These are phyloP conservation scores for Rhododendron ferrugineum DNA, from an alignment of 148 eudicot genomes.

Conservation along the genomic window DNA sequence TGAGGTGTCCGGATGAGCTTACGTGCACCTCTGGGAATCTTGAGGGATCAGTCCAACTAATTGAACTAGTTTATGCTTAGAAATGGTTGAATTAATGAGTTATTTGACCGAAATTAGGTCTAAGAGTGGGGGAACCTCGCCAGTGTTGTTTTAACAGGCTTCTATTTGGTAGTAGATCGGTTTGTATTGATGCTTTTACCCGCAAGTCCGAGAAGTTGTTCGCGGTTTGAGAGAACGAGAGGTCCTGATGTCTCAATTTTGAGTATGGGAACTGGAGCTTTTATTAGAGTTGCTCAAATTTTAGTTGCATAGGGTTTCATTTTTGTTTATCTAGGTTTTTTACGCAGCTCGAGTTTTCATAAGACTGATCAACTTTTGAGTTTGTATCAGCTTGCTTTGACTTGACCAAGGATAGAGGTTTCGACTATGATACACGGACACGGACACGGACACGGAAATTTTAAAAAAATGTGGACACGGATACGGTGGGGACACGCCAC, in stretches of 20 bases:
- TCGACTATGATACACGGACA: too few relatives aligned
- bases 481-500: too few relatives aligned
- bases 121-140: not conserved
- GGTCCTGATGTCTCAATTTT: not conserved
- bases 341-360: not conserved
- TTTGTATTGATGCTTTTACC: not conserved
- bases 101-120: not conserved
- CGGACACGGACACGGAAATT: too few relatives aligned
- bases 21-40: not conserved
- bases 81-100: not conserved
- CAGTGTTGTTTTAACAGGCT: not conserved
- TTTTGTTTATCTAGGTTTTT: not conserved
- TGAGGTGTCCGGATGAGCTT: not conserved
- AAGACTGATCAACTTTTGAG: not conserved
- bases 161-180: not conserved
- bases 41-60: not conserved
- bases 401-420: not conserved
- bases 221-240: not conserved
- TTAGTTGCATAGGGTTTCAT: not conserved
- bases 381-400: not conserved
- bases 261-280: not conserved
- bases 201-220: not conserved
- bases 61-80: not conserved
- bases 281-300: not conserved
- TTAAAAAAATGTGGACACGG: too few relatives aligned